A percentile compares a stretch with the other conserved stretches of the same genome.
These are phyloP conservation scores for Populus simonii DNA, from an alignment of 345 rosid species.

Conservation along the genomic window DNA sequence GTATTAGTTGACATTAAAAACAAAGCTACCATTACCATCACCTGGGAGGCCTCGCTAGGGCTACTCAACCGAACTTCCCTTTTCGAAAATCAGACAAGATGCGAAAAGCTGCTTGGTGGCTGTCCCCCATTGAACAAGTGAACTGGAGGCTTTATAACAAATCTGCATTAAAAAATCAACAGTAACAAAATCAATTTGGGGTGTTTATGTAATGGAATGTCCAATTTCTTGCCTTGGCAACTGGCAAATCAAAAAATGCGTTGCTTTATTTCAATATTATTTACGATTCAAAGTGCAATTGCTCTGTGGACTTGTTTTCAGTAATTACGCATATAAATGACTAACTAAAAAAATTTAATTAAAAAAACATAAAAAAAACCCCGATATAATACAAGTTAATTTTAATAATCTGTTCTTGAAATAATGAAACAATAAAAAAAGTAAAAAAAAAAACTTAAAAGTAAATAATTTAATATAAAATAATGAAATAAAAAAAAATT, in stretches of 20 bases:
- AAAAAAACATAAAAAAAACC: no score
- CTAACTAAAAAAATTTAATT: no score
- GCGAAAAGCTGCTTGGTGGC: constrained; percentile 76
- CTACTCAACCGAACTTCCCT: constrained; percentile 77
- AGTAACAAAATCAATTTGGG: constrained; percentile 3
- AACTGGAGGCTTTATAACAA: constrained; percentile 66
- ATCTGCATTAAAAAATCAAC: constrained; percentile 44
- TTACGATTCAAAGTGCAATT: neutral
- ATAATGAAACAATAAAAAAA: no score
- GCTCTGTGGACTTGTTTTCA: neutral
- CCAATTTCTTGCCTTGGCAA: neutral
- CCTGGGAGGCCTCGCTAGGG: constrained; percentile 76
- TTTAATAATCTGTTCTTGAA: no score
- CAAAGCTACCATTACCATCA: constrained; percentile 20
- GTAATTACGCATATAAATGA: no score
- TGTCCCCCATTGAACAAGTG: constrained; percentile 75
- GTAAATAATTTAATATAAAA: no score
- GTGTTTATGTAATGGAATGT: neutral
- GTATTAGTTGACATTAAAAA: neutral
- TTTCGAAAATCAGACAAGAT: constrained; percentile 83
- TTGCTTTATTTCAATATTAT: neutral
- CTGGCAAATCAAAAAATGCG: neutral
- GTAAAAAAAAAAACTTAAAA: no score
- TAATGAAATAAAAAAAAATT: no score
- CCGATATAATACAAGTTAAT: fast-evolving